phyloP scores from a whole-genome alignment of 768 basidiomycete species.

The Amyloporia xantha region DNA sequence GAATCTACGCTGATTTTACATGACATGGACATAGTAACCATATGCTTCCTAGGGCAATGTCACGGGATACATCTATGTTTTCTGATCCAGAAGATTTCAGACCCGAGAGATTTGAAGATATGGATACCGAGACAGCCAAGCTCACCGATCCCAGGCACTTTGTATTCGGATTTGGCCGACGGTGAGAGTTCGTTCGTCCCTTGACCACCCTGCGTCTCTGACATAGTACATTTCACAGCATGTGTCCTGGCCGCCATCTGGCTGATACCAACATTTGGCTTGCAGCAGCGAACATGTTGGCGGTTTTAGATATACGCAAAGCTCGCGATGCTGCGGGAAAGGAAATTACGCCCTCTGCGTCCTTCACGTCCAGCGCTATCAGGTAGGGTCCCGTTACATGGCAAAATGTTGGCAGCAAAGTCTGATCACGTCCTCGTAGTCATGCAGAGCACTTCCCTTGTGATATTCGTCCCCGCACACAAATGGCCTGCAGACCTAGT shows the following conservation, averaged over 20 bases:
- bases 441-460: too few species aligned
- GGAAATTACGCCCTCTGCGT: slow-evolving; percentile 30
- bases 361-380: slow-evolving; percentile 37
- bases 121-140: slow-evolving; percentile 9
- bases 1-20: not conserved
- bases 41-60: slow-evolving; percentile 23
- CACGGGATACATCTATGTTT: slow-evolving; percentile 40
- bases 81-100: slow-evolving; percentile 23
- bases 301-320: slow-evolving; percentile 30
- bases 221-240: slow-evolving; percentile 5
- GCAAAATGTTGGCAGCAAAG: too few species aligned
- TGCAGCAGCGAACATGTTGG: slow-evolving; percentile 19
- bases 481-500: too few species aligned
- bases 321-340: slow-evolving; percentile 34
- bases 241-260: slow-evolving; percentile 22
- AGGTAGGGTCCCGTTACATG: too few species aligned
- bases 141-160: slow-evolving; percentile 21
- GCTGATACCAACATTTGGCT: slow-evolving; percentile 21
- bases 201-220: not conserved
- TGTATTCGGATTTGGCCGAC: slow-evolving; percentile 31
- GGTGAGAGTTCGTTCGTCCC: slow-evolving; percentile 10
- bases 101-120: slow-evolving; percentile 19
- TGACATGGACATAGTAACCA: not conserved
- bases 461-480: too few species aligned
- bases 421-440: too few species aligned